phyloP scores from a whole-genome alignment of 129 eudicot genomes.

The Deinandra increscens region DNA sequence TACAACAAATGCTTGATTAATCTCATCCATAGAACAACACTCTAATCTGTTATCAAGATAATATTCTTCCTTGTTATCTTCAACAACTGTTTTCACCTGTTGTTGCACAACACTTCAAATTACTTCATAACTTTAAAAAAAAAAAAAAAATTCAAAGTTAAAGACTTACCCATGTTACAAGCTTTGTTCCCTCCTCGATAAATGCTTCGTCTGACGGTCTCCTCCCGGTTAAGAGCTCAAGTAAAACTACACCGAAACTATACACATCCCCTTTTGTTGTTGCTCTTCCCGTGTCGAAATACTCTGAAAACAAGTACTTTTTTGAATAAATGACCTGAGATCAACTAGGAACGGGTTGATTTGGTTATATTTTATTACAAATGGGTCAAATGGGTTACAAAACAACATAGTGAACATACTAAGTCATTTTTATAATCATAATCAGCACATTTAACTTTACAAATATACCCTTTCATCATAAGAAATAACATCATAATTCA shows the following conservation, averaged over 20 bases:
- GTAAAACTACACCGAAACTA: conserved; percentile 85
- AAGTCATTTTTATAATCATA: too few relatives aligned
- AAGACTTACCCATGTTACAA: conserved; percentile 79
- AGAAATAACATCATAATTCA: too few relatives aligned
- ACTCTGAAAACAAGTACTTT: conserved; percentile 46
- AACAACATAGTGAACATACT: not conserved
- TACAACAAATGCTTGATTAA: conserved; percentile 50
- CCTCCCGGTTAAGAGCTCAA: conserved; percentile 88
- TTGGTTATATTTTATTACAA: not conserved
- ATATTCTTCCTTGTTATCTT: conserved; percentile 73
- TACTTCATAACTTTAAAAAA: conserved; percentile 2
- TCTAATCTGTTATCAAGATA: conserved; percentile 65
- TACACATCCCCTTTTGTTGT: conserved; percentile 92
- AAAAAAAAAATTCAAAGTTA: conserved; percentile 22
- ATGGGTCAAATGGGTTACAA: not conserved
- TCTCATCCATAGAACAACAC: conserved; percentile 45
- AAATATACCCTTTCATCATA: too few relatives aligned
- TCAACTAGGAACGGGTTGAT: not conserved
- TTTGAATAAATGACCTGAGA: not conserved
- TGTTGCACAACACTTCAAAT: conserved; percentile 5
- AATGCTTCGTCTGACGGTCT: conserved; percentile 82
- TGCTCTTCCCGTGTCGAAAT: conserved; percentile 93
- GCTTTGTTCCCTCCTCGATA: conserved; percentile 88
- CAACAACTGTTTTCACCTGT: conserved; percentile 85
- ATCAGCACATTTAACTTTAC: too few relatives aligned